Percentiles rank a stretch among this genome's conserved stretches.
Evolutionary conservation across 2,329 filamentous ascomycete genomes (phyloP).

Genomic region (Helicocarpus griseus): DNA sequence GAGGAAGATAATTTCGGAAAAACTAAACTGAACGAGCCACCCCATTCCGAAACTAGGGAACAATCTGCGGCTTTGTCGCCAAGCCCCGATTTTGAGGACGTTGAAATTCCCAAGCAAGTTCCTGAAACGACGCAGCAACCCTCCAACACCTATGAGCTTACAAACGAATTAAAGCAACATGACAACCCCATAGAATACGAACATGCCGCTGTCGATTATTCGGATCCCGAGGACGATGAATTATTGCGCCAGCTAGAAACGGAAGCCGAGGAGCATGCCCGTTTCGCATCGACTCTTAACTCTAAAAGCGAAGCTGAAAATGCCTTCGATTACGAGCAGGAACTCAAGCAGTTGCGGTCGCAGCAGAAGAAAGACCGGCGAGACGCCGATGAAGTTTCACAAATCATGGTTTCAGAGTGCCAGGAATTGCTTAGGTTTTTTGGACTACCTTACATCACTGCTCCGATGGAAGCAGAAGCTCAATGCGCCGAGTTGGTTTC

Average conservation of each 20-base stretch:
- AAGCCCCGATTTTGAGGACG: slow-evolving; percentile 44
- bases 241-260: slow-evolving; percentile 74
- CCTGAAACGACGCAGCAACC: not conserved
- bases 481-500: slow-evolving; percentile 87
- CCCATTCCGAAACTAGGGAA: not conserved
- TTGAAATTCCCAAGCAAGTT: slow-evolving; percentile 25
- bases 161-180: not conserved
- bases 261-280: slow-evolving; percentile 87
- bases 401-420: slow-evolving; percentile 92
- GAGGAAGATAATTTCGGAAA: slow-evolving; percentile 15
- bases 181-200: not conserved
- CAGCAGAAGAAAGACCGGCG: slow-evolving; percentile 95
- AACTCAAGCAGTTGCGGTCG: slow-evolving; percentile 75
- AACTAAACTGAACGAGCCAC: slow-evolving; percentile 7
- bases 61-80: slow-evolving; percentile 22
- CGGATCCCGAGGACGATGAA: slow-evolving; percentile 86
- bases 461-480: slow-evolving; percentile 97
- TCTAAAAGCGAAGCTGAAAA: slow-evolving; percentile 61
- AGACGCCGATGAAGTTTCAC: slow-evolving; percentile 93
- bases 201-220: slow-evolving; percentile 44
- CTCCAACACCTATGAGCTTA: slow-evolving; percentile 4
- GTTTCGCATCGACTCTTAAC: slow-evolving; percentile 83
- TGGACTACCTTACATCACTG: slow-evolving; percentile 90
- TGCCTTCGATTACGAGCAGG: slow-evolving; percentile 70
- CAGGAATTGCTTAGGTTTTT: slow-evolving; percentile 84